phyloP scores from a whole-genome alignment of 1,284 basidiomycete genomes.

The Sporisorium exsertum region DNA sequence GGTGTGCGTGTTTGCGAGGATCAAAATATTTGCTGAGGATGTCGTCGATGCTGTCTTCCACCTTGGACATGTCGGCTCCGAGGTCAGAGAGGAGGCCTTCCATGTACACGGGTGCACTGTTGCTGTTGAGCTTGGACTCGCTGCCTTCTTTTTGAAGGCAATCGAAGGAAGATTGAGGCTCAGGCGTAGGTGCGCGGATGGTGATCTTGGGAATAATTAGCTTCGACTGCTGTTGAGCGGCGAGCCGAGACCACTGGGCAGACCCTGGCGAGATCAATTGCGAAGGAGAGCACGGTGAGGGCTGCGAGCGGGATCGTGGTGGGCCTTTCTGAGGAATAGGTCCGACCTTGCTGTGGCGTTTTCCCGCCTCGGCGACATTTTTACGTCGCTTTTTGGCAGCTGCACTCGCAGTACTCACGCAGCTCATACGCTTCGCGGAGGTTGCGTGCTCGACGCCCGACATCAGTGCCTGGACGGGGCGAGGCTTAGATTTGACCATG shows the following conservation, averaged over 20 bases:
- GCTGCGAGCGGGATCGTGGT: background rate
- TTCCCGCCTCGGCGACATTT: conserved; percentile 12
- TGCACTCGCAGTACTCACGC: conserved; percentile 1
- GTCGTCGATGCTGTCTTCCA: conserved; percentile 22
- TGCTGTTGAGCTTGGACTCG: background rate
- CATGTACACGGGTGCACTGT: conserved; percentile 10
- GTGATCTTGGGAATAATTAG: conserved; percentile 23
- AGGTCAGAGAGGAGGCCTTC: conserved; percentile 6
- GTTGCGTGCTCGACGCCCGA: conserved; percentile 19
- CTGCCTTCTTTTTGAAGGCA: background rate
- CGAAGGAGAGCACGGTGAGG: background rate
- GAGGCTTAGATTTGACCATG: conserved; percentile 38
- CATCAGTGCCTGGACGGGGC: conserved; percentile 11
- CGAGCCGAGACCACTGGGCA: background rate
- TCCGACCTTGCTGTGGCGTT: conserved; percentile 13
- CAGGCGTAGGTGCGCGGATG: conserved; percentile 28
- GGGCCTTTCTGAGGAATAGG: background rate
- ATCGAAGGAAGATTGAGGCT: conserved; percentile 9
- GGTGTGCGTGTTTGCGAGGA: background rate
- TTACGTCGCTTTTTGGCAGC: conserved; percentile 14
- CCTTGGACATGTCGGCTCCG: conserved; percentile 13
- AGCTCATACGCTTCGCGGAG: conserved; percentile 13
- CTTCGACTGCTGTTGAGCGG: background rate
- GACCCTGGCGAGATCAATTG: conserved; percentile 1
- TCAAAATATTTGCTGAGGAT: conserved; percentile 37